These are phyloP conservation scores for Mucor piriformis DNA, from an alignment of 371 early-diverging fungal species.

Conservation along the genomic window DNA sequence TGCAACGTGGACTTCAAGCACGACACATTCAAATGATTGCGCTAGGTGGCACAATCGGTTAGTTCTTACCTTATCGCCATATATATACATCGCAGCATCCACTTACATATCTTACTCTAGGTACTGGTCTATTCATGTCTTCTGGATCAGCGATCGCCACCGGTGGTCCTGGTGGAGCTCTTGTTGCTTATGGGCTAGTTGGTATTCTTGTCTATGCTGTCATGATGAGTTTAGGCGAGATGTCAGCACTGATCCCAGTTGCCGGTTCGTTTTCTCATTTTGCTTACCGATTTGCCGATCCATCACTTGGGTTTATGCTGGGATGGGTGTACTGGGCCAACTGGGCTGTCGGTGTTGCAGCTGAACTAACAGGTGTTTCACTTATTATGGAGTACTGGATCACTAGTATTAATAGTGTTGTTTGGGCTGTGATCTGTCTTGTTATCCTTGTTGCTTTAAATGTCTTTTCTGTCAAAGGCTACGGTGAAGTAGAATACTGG, in stretches of 20 bases:
- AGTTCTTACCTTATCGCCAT: no score
- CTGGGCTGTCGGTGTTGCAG: slow-evolving; percentile 84
- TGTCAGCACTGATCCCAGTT: slow-evolving; percentile 84
- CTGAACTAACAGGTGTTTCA: slow-evolving; percentile 80
- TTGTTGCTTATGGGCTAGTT: slow-evolving; percentile 73
- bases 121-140: slow-evolving; percentile 90
- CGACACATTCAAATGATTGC: slow-evolving; percentile 70
- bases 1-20: slow-evolving; percentile 52
- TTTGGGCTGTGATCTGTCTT: slow-evolving; percentile 67
- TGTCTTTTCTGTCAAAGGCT: slow-evolving; percentile 68
- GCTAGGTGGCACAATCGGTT: slow-evolving; percentile 71
- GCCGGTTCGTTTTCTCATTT: slow-evolving; percentile 85
- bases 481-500: slow-evolving; percentile 72
- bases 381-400: slow-evolving; percentile 83
- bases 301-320: slow-evolving; percentile 78
- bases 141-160: slow-evolving; percentile 75
- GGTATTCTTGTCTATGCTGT: slow-evolving; percentile 85
- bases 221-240: slow-evolving; percentile 85
- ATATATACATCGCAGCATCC: no score
- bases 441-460: slow-evolving; percentile 65
- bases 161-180: slow-evolving; percentile 79
- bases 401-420: slow-evolving; percentile 54
- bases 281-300: slow-evolving; percentile 84
- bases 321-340: slow-evolving; percentile 83
- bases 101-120: no score